A percentile compares a stretch with the other conserved stretches of the same genome.
phyloP scores from a whole-genome alignment of 306 rosid species.

The Acmispon strigosus region DNA sequence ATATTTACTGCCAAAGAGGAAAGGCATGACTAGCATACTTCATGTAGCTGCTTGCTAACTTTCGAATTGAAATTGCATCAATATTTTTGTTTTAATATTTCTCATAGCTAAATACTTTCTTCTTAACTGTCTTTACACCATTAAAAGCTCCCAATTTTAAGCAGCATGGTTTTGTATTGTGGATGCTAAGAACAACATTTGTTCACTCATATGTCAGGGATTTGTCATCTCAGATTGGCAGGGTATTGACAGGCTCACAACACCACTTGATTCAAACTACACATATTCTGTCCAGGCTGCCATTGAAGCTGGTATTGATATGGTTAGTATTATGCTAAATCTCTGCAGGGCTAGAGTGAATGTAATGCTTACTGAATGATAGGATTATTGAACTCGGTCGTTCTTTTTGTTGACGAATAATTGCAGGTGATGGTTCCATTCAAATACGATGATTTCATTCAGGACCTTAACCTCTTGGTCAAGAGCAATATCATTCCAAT shows the following conservation, averaged over 20 bases:
- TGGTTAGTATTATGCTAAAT: conserved; percentile 52
- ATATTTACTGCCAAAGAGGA: no score
- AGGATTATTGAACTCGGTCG: conserved; percentile 1
- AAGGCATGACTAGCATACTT: no score
- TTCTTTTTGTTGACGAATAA: conserved; percentile 19
- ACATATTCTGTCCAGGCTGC: conserved; percentile 78
- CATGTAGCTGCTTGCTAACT: neutral
- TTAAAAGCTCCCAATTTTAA: neutral
- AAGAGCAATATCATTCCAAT: conserved; percentile 66
- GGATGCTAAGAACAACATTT: no score
- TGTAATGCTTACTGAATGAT: neutral
- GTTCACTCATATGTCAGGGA: conserved; percentile 57
- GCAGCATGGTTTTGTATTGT: no score
- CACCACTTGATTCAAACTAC: conserved; percentile 75
- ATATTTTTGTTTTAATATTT: neutral
- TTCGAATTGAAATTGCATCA: neutral
- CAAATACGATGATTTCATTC: conserved; percentile 59
- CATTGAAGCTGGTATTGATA: conserved; percentile 84
- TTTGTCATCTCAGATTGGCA: conserved; percentile 99
- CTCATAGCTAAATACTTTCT: neutral
- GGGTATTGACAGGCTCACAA: conserved; percentile 76
- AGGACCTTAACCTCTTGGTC: conserved; percentile 62
- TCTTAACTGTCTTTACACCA: neutral
- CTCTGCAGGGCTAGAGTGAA: neutral
- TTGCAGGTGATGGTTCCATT: conserved; percentile 85